A percentile compares a stretch with the other conserved stretches of the same genome.
Evolutionary conservation across 2,329 filamentous ascomycete species (phyloP).

Genomic region (Aspergillus viridinutans): DNA sequence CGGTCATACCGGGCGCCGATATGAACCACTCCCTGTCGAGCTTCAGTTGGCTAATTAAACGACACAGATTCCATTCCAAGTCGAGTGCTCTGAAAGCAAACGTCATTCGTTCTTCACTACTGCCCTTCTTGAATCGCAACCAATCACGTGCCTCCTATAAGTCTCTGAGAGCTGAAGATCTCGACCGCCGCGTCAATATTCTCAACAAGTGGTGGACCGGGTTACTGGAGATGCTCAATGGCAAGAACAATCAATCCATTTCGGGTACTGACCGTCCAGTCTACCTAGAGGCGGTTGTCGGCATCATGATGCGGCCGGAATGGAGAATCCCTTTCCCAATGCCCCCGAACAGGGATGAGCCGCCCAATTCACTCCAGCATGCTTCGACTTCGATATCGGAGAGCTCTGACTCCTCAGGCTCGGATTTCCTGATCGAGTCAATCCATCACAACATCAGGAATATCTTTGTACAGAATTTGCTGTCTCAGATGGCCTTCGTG

Average conservation of each 20-base stretch:
- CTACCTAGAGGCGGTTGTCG: conserved; percentile 71
- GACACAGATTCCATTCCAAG: conserved; percentile 63
- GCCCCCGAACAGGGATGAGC: conserved; percentile 44
- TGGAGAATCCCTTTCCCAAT: conserved; percentile 73
- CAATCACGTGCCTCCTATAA: conserved; percentile 63
- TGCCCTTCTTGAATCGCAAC: conserved; percentile 74
- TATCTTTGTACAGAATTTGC: conserved; percentile 77
- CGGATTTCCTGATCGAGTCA: conserved; percentile 68
- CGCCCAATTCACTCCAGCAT: conserved; percentile 30
- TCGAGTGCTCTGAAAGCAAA: conserved; percentile 69
- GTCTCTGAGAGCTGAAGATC: conserved; percentile 68
- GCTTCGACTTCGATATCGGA: conserved; percentile 46
- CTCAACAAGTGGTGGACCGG: conserved; percentile 89
- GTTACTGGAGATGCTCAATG: conserved; percentile 75
- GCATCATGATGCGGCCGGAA: conserved; percentile 83
- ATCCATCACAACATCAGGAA: conserved; percentile 85
- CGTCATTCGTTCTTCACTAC: conserved; percentile 65
- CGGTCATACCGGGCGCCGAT: not conserved
- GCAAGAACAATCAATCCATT: conserved; percentile 69
- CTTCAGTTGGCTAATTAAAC: conserved; percentile 8
- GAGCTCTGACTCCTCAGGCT: conserved; percentile 54
- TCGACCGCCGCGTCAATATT: conserved; percentile 74
- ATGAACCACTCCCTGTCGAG: not conserved
- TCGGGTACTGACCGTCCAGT: conserved; percentile 78
- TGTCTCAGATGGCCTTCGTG: conserved; percentile 80